Base-by-base conservation (phyloP, 129 eudicot species). In the Erigeron canadensis region DNA sequence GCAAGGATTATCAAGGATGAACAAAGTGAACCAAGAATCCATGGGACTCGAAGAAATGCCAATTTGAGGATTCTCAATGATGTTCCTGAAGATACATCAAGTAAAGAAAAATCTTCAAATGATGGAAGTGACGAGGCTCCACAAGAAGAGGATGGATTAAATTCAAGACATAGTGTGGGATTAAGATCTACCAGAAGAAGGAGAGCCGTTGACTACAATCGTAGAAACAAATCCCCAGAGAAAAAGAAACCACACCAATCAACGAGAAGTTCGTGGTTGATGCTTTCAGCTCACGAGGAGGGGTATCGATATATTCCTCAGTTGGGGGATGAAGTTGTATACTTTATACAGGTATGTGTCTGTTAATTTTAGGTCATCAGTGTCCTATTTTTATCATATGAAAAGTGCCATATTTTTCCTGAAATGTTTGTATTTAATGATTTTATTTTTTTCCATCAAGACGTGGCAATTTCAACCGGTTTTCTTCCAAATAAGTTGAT, bases 271-370 rank as follows among this genome's bases (percentile, higher is more conserved):
- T 87, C 96, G 11, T 94, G 98, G 98, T 82, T 94, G 69, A 50
- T 87, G 86, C 73, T 93, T 75, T 73, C 89, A 21, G 55, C 67
- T 22, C 96, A 80, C 2, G 97, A 87, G 61, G 91, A 84, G 64
- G 90, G 95, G 17, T 79, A 87, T 10, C 83, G 97, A 28, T 94
- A 87, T 79, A 87, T 94, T 68, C 99, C 99, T 12, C 99, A 94
- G 80, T 65, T 58, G 16, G 90, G 93, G 28, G 99, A 94, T 62
- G 96, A 90, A 65, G 93, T 90, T 47, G 99, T 71, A 3, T 94
- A 94, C 75, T 76, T 94, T 46, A 88, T 90, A 81, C 99, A 94
- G 98, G 98, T 93, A 77, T 23, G 12, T 44, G 6, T 59, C 5
- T 46, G 21, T 19, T 44, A 13, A 28, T 50, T 48, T 50, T 28